Evolutionary conservation across 805 yeast genomes (phyloP), one percentile per base, ranked within the genome.

Genomic region (Lipomyces anomalus): DNA sequence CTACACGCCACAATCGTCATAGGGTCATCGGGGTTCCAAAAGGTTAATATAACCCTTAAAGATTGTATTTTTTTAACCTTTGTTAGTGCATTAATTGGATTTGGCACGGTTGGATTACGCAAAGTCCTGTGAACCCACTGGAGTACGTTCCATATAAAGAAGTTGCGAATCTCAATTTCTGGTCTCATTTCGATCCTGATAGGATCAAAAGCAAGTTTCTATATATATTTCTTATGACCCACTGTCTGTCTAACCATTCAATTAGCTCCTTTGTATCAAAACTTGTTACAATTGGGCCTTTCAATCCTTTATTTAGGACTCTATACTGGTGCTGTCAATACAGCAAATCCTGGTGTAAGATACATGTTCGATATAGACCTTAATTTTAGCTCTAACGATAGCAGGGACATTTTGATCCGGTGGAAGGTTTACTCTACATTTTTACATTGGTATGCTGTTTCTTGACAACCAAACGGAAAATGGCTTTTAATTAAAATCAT

Each of bases 31-130:
- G 95, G 95, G 0, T 87, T 78, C 62, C 95, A 87, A 64, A 9
- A 13, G 13, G 30, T 26, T n/a, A n/a, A n/a, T n/a, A n/a, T n/a
- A n/a, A n/a, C n/a, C n/a, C n/a, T n/a, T n/a, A n/a, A n/a, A n/a
- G n/a, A n/a, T n/a, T n/a, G n/a, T n/a, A n/a, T n/a, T n/a, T n/a
- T n/a, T n/a, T n/a, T n/a, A n/a, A 26, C 30, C 11, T 26, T 26
- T 13, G 30, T 26, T 68, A 95, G 43, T 85, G 95, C 66, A 74
- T 86, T 58, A 79, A 81, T 55, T 87, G 95, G 95, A 64, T 87
- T 40, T 87, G 96, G 96, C 70, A 89, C 46, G 96, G 96, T 23
- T 85, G 95, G 95, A 84, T 87, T 51, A 73, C 84, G 41, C 95
- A 86, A 64, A 75, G 82, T 20, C 76, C 79, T 9, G 63, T 62